Evolutionary conservation across 768 basidiomycete species (phyloP), one percentile per base, ranked within the genome.

Genomic region (Tylopilus cervinicoccineus): DNA sequence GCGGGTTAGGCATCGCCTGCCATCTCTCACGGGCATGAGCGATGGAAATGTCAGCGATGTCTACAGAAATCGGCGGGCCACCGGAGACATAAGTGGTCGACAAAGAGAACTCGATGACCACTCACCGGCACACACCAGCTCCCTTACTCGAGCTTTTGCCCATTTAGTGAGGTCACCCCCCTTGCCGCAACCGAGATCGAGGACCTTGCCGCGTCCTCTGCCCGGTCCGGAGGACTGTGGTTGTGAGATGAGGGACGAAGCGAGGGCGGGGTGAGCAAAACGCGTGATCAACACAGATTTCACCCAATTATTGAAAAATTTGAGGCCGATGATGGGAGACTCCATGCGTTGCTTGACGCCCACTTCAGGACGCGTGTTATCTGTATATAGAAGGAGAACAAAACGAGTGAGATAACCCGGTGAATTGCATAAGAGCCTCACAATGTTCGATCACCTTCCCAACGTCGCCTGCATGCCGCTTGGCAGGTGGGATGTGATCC

Each of bases 261-360:
- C 67, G 31, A 92, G 75, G 27, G 74, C 83, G 3, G 86, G 84
- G 63, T 86, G 83, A 1, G 87, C 88, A 60, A 90, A 96, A 44
- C 88, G 88, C 9, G 87, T 84, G 62, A 99, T 96, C 53, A 98
- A 76, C 16, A 98, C 94, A 10, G 92, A 93, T 68, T 99, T 99
- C 58, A 98, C 87, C 96, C 96, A 99, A 72, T 99, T 99, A 72
- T 99, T 99, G 72, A 98, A 99, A 64, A 79, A 87, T 69, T 96
- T 97, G 46, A 99, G 79, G 31, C 96, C 96, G 46, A 96, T 92
- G 58, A 98, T 99, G 36, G 93, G 92, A 6, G 94, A 97, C 16
- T 87, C 82, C 54, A 78, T 78, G 27, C 96, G 88, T 59, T 88
- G 83, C 10, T 81, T 75, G 26, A 91, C 81, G 48, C 92, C 93